Percentiles rank a stretch among this genome's conserved stretches.
Conservation (phyloP, 2,329 filamentous ascomycete species). For the Ceratocystis cubensis region DNA sequence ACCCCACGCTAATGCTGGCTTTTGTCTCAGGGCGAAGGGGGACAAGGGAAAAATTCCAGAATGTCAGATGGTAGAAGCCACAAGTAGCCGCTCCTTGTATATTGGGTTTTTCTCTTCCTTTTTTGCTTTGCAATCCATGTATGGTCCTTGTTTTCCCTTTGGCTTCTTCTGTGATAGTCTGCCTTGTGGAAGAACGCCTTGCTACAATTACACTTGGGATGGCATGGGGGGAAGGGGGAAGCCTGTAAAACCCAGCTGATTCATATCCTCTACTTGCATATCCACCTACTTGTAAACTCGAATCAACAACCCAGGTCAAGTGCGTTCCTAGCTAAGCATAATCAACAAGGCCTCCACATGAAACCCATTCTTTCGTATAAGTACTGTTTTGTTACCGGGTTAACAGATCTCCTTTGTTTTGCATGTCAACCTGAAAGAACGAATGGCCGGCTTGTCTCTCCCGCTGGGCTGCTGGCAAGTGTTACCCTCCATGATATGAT, state of each 20-base stretch:
- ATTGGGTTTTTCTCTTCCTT: not conserved
- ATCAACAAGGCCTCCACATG: not conserved
- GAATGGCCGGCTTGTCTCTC: not conserved
- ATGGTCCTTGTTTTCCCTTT: too few species aligned
- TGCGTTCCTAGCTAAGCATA: not conserved
- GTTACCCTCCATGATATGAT: not conserved
- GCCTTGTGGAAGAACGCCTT: not conserved
- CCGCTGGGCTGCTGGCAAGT: not conserved
- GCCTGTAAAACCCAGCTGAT: too few species aligned
- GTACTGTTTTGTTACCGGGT: not conserved
- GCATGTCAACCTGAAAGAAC: not conserved
- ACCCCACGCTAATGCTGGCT: not conserved
- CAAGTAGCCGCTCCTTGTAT: not conserved
- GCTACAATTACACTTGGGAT: not conserved
- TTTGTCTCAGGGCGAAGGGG: not conserved
- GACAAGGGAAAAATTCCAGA: not conserved
- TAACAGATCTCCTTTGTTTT: conserved; percentile 1
- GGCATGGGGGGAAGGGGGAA: not conserved
- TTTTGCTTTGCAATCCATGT: not conserved
- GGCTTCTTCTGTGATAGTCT: not conserved
- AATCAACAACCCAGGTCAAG: too few species aligned
- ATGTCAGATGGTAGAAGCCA: not conserved
- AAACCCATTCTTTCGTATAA: conserved; percentile 3
- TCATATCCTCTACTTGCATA: too few species aligned
- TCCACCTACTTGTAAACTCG: too few species aligned